Evolutionary conservation across 768 basidiomycete genomes (phyloP).

Genomic region (Rhizopogon sp.): DNA sequence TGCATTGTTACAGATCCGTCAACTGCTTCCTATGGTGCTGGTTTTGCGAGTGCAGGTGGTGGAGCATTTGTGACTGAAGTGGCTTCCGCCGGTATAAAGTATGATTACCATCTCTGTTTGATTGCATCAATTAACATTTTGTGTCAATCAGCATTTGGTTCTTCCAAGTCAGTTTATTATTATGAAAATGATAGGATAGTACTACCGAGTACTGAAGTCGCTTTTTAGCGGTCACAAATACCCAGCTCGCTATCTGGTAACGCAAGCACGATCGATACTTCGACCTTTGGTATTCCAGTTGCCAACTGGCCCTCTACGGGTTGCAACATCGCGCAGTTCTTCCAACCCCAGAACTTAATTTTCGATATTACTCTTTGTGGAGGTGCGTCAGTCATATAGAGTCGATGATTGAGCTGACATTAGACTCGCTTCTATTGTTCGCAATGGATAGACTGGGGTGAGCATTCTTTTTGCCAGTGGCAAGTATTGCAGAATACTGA

Average conservation of each 20-base stretch:
- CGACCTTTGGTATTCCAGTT: conserved; percentile 58
- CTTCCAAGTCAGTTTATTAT: conserved; percentile 20
- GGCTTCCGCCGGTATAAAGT: conserved; percentile 62
- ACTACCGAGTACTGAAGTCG: not conserved
- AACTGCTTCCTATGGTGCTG: conserved; percentile 55
- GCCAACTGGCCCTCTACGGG: conserved; percentile 60
- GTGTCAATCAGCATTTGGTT: conserved; percentile 22
- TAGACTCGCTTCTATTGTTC: conserved; percentile 6
- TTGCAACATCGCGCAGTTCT: conserved; percentile 51
- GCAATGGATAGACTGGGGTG: conserved; percentile 26
- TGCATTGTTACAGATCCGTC: conserved; percentile 58
- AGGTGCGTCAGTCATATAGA: conserved; percentile 29
- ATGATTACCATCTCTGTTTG: not conserved
- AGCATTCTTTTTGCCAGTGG: conserved; percentile 1
- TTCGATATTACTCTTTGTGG: conserved; percentile 75
- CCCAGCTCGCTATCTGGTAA: conserved; percentile 44
- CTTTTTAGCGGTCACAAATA: conserved; percentile 32
- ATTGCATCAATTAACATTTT: not conserved
- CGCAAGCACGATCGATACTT: conserved; percentile 47
- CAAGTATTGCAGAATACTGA: not conserved
- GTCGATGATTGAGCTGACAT: conserved; percentile 22
- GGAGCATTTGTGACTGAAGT: conserved; percentile 77
- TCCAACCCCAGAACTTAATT: conserved; percentile 60
- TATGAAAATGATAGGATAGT: not conserved
- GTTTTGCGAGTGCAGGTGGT: conserved; percentile 61